Percentiles rank a stretch among this genome's conserved stretches.
These are phyloP conservation scores for Eucalyptus dawsonii DNA, from an alignment of 345 rosid species.

Conservation along the genomic window DNA sequence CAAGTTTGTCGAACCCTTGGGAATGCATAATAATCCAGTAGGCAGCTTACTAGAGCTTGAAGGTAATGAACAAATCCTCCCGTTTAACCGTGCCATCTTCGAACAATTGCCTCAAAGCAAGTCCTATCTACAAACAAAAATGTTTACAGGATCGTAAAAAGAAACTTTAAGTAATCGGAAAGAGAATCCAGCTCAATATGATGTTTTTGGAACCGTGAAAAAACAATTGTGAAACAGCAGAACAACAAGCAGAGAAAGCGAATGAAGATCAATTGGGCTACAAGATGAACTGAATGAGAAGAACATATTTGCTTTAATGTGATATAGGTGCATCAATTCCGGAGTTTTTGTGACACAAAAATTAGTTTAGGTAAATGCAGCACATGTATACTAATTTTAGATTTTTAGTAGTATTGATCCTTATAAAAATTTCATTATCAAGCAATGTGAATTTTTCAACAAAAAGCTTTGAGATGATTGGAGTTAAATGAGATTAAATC, in stretches of 20 bases:
- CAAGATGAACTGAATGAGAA: background rate
- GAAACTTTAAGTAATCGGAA: background rate
- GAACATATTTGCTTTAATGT: background rate
- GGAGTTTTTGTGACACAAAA: too few relatives aligned
- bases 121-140: constrained; percentile 41
- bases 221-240: background rate
- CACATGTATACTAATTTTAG: too few relatives aligned
- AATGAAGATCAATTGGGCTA: background rate
- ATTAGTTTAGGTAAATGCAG: too few relatives aligned
- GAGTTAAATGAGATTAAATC: background rate
- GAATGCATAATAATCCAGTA: background rate
- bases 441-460: background rate
- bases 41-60: constrained; percentile 45
- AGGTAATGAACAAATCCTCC: constrained; percentile 61
- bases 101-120: constrained; percentile 44
- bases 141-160: background rate
- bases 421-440: background rate
- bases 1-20: background rate
- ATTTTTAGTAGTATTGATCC: background rate
- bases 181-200: background rate
- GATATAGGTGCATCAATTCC: fast-evolving
- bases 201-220: background rate
- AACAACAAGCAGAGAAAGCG: background rate
- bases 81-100: constrained; percentile 66
- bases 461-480: background rate